These are phyloP conservation scores for Microcera coccophila DNA, from an alignment of 2,329 filamentous ascomycete genomes.

Conservation along the genomic window DNA sequence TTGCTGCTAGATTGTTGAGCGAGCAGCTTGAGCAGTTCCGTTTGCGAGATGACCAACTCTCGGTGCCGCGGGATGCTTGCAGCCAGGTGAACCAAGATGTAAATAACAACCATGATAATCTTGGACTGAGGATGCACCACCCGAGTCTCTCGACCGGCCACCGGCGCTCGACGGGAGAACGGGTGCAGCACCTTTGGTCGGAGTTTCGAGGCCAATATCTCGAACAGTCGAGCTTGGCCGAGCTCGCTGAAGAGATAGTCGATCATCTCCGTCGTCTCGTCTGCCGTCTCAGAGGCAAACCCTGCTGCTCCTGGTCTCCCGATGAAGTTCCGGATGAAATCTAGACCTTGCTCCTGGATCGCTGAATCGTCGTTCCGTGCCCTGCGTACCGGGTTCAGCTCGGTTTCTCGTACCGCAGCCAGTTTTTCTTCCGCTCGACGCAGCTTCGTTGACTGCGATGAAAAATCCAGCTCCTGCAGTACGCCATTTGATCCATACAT, in stretches of 20 bases:
- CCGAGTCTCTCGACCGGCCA: slow-evolving; percentile 39
- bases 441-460: slow-evolving; percentile 39
- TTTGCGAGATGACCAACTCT: slow-evolving; percentile 72
- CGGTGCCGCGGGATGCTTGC: slow-evolving; percentile 76
- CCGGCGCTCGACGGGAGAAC: slow-evolving; percentile 42
- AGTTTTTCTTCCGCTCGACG: slow-evolving; percentile 50
- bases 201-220: slow-evolving; percentile 75
- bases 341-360: slow-evolving; percentile 86
- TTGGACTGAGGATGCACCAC: slow-evolving; percentile 59
- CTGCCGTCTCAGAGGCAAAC: slow-evolving; percentile 46
- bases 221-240: slow-evolving; percentile 73
- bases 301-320: slow-evolving; percentile 52
- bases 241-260: slow-evolving; percentile 76
- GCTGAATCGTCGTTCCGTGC: slow-evolving; percentile 73
- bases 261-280: slow-evolving; percentile 67
- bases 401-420: slow-evolving; percentile 56
- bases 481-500: slow-evolving; percentile 31
- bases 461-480: slow-evolving; percentile 32
- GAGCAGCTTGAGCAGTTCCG: slow-evolving; percentile 68
- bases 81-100: slow-evolving; percentile 82
- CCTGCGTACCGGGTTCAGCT: slow-evolving; percentile 63
- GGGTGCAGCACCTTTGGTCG: slow-evolving; percentile 56
- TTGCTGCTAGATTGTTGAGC: slow-evolving; percentile 70
- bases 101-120: slow-evolving; percentile 74
- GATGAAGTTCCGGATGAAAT: slow-evolving; percentile 87